Conservation (phyloP, 129 eudicot genomes). For the Heracleum sosnowskyi region DNA sequence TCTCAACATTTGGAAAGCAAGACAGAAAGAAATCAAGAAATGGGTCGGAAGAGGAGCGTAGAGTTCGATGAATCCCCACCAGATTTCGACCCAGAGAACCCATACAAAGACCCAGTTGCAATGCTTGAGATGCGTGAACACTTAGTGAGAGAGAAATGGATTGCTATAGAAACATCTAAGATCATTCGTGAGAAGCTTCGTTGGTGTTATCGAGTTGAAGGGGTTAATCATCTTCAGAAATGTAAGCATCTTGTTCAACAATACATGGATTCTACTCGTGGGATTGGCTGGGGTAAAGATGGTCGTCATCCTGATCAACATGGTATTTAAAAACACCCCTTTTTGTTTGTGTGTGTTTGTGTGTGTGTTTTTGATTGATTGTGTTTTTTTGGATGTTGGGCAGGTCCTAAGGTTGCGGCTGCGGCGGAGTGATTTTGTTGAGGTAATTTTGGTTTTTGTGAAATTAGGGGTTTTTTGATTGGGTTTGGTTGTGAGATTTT, state of each 20-base stretch:
- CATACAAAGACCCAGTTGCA: constrained; percentile 96
- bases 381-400: neutral
- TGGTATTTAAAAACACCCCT: constrained; percentile 21
- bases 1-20: neutral
- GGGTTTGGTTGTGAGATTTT: neutral
- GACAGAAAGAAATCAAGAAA: constrained; percentile 7
- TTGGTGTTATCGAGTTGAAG: constrained; percentile 91
- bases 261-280: constrained; percentile 91
- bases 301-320: constrained; percentile 76
- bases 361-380: neutral
- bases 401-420: constrained; percentile 42
- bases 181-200: constrained; percentile 60
- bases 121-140: constrained; percentile 87
- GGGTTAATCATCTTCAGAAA: constrained; percentile 83
- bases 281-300: constrained; percentile 95
- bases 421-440: constrained; percentile 25
- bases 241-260: constrained; percentile 88
- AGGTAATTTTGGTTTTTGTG: neutral
- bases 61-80: constrained; percentile 67
- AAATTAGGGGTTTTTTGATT: neutral
- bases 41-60: constrained; percentile 78
- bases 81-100: constrained; percentile 78
- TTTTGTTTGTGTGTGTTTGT: neutral
- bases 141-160: constrained; percentile 86
- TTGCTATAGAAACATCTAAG: constrained; percentile 82